phyloP scores from a whole-genome alignment of 2,329 filamentous ascomycete genomes.

The Exophiala sp. region DNA sequence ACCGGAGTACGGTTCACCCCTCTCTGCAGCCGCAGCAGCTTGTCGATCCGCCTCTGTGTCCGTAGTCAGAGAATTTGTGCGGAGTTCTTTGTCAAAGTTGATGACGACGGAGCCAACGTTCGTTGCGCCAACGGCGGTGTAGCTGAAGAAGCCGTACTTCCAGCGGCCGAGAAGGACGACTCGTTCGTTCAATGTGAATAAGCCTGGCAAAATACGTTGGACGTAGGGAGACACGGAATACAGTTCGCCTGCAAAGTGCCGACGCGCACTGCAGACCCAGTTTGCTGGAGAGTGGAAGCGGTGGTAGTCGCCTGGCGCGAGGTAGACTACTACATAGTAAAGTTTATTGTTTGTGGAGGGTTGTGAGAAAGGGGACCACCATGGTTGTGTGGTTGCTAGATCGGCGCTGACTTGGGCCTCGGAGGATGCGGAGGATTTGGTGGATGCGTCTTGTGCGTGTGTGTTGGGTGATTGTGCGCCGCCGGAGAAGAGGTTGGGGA shows the following conservation, averaged over 20 bases:
- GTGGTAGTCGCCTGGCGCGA: conserved; percentile 96
- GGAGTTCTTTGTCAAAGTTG: conserved; percentile 92
- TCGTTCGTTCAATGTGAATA: conserved; percentile 95
- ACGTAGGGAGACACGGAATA: conserved; percentile 95
- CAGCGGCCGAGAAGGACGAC: conserved; percentile 90
- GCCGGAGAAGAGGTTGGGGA: conserved; percentile 85
- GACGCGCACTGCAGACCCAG: conserved; percentile 90
- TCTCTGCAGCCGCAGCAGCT: conserved; percentile 70
- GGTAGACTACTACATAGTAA: conserved; percentile 92
- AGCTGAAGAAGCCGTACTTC: conserved; percentile 97
- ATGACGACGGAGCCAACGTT: conserved; percentile 96
- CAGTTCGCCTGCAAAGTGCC: conserved; percentile 96
- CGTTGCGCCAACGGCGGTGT: conserved; percentile 91
- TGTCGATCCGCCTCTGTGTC: conserved; percentile 88
- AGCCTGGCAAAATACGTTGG: conserved; percentile 82
- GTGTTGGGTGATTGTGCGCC: conserved; percentile 43
- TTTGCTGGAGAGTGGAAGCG: conserved; percentile 93
- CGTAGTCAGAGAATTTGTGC: conserved; percentile 86
- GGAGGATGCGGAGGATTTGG: conserved; percentile 62
- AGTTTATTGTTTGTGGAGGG: conserved; percentile 62
- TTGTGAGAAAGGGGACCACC: conserved; percentile 62
- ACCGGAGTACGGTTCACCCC: conserved; percentile 81
- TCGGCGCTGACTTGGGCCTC: conserved; percentile 83
- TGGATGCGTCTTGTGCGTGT: conserved; percentile 70
- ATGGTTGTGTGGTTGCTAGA: conserved; percentile 70